Evolutionary conservation across 148 eudicot genomes (phyloP).

Genomic region (Nyssa sinensis): DNA sequence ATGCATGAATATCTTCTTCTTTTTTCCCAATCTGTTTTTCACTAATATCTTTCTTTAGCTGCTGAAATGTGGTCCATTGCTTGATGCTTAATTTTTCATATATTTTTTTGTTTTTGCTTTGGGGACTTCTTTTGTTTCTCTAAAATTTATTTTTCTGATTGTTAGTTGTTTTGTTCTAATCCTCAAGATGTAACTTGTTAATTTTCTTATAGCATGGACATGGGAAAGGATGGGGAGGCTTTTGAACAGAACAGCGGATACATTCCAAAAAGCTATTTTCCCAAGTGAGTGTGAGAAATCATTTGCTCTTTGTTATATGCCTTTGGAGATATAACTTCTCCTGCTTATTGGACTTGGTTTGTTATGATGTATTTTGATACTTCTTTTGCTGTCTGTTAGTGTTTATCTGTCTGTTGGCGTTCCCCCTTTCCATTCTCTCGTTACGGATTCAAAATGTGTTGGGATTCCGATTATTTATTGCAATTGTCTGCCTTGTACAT

Average conservation of each 20-base stretch:
- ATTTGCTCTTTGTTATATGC: conserved; percentile 3
- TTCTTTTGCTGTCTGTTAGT: background rate
- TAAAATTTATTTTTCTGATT: too few relatives aligned
- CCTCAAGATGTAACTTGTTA: conserved; percentile 10
- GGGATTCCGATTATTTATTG: background rate
- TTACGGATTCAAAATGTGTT: background rate
- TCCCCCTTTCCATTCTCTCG: background rate
- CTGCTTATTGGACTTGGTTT: background rate
- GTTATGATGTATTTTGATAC: background rate
- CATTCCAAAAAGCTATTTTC: conserved; percentile 52
- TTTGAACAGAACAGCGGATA: conserved; percentile 22
- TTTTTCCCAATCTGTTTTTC: background rate
- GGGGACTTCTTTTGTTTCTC: too few relatives aligned
- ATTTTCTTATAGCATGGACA: conserved; percentile 40
- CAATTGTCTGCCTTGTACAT: background rate
- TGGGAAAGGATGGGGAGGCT: conserved; percentile 30
- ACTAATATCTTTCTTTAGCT: background rate
- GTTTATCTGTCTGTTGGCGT: background rate
- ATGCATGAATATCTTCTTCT: background rate
- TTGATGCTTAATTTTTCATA: background rate
- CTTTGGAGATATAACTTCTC: background rate
- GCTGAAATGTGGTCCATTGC: too few relatives aligned
- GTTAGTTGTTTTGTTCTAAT: background rate
- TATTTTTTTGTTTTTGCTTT: background rate
- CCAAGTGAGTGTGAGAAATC: conserved; percentile 49